Conservation (phyloP, 2,329 filamentous ascomycete species). For the Clarireedia homoeocarpa region DNA sequence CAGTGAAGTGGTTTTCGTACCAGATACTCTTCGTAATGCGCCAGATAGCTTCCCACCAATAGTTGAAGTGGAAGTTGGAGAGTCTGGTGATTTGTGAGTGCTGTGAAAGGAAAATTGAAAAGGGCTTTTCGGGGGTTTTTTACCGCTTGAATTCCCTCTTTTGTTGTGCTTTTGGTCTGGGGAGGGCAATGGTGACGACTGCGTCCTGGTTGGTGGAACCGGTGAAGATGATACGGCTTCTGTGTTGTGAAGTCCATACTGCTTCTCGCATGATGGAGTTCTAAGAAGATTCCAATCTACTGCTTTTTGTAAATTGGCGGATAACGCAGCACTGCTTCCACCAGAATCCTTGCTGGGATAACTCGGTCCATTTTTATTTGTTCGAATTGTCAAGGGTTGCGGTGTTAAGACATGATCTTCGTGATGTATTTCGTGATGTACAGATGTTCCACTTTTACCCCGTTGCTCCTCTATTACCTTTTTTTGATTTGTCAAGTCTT, state of each 20-base stretch:
- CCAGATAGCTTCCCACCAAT: slow-evolving; percentile 10
- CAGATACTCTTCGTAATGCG: slow-evolving; percentile 13
- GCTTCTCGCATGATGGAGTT: not conserved
- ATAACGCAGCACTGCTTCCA: not conserved
- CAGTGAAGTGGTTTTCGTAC: not conserved
- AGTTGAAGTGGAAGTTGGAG: not conserved
- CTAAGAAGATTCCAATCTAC: not conserved
- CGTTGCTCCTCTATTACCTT: not conserved
- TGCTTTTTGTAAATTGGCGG: not conserved
- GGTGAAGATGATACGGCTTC: not conserved
- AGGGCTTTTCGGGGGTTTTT: slow-evolving; percentile 17
- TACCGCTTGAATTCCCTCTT: slow-evolving; percentile 8
- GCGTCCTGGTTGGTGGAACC: not conserved
- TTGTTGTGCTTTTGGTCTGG: not conserved
- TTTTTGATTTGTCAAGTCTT: slow-evolving; percentile 10
- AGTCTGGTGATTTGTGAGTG: slow-evolving; percentile 1
- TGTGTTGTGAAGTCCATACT: not conserved
- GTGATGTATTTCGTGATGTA: not conserved
- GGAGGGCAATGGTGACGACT: not conserved
- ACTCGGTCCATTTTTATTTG: not conserved
- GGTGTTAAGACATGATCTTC: not conserved
- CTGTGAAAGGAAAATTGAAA: slow-evolving; percentile 11
- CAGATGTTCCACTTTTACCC: not conserved
- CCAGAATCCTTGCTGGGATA: slow-evolving; percentile 1
- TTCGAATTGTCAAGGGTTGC: not conserved